phyloP scores from a whole-genome alignment of 805 yeast species.

The Pichia pseudocactophila region DNA sequence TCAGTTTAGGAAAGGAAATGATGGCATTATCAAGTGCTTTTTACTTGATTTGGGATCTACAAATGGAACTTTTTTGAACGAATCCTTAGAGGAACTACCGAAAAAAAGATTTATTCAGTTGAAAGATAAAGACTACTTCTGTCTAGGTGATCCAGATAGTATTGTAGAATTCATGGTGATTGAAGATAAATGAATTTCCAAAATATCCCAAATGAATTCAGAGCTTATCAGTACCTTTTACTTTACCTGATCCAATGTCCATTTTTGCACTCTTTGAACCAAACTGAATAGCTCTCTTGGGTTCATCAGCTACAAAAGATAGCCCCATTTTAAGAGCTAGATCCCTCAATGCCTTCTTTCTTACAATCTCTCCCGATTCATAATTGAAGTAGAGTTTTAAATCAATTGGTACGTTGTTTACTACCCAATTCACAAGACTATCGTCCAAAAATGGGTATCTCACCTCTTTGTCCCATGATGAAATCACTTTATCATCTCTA shows the following conservation, averaged over 20 bases:
- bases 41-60: constrained; percentile 24
- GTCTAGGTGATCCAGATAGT: constrained; percentile 21
- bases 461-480: constrained; percentile 82
- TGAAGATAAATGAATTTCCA: constrained; percentile 6
- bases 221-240: constrained; percentile 61
- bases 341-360: constrained; percentile 52
- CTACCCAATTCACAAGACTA: constrained; percentile 41
- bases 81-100: constrained; percentile 19
- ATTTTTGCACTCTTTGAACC: constrained; percentile 94
- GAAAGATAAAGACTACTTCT: constrained; percentile 18
- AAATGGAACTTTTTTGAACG: constrained; percentile 26
- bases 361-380: constrained; percentile 26
- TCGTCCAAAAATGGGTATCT: constrained; percentile 80
- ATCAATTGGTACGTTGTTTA: constrained; percentile 37
- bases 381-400: constrained; percentile 32
- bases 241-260: constrained; percentile 68
- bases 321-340: constrained; percentile 42
- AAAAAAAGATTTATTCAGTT: constrained; percentile 20
- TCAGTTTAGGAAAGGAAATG: constrained; percentile 17
- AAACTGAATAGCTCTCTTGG: constrained; percentile 92
- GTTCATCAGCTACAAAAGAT: constrained; percentile 54
- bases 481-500: constrained; percentile 84
- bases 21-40: constrained; percentile 12
- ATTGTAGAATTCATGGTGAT: constrained; percentile 20
- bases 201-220: neutral